These are phyloP conservation scores for Limnanthes douglasii DNA, from an alignment of 345 rosid genomes.

Conservation along the genomic window DNA sequence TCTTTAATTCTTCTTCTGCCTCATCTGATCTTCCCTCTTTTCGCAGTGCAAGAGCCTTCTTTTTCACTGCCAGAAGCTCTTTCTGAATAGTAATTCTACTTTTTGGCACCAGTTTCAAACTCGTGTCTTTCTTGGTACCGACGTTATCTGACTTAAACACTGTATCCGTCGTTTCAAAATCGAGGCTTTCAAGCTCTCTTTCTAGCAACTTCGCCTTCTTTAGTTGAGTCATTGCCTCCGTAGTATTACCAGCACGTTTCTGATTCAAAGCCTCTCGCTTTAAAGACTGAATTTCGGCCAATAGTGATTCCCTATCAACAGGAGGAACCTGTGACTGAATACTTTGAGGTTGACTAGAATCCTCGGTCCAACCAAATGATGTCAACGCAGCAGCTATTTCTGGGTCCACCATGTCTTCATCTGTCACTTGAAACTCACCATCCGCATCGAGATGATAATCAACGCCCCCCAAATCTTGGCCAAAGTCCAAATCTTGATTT, in stretches of 20 bases:
- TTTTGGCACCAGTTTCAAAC: conserved; percentile 18
- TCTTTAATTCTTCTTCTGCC: conserved; percentile 59
- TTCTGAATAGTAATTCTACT: conserved; percentile 46
- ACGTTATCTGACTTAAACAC: conserved; percentile 5
- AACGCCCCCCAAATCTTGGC: conserved; percentile 25
- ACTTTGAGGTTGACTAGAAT: conserved; percentile 20
- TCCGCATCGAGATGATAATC: conserved; percentile 41
- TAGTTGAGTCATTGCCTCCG: conserved; percentile 55
- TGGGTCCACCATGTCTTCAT: conserved; percentile 76
- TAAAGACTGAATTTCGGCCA: conserved; percentile 31
- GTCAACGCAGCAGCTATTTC: conserved; percentile 52
- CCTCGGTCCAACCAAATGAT: conserved; percentile 80
- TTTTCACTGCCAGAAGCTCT: conserved; percentile 59
- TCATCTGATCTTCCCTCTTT: conserved; percentile 62
- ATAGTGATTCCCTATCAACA: conserved; percentile 23
- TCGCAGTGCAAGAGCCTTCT: conserved; percentile 60
- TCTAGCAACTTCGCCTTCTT: conserved; percentile 71
- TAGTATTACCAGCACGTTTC: conserved; percentile 41
- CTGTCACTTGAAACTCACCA: conserved; percentile 63
- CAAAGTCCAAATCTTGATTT: conserved; percentile 20
- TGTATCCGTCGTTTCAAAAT: conserved; percentile 14
- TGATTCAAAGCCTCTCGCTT: conserved; percentile 54
- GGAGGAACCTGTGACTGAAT: conserved; percentile 9
- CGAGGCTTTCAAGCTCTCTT: conserved; percentile 27
- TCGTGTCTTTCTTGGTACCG: conserved; percentile 12